Percentiles rank a stretch among this genome's conserved stretches.
phyloP scores from a whole-genome alignment of 2,329 filamentous ascomycete genomes.

The Gnomoniopsis sp. region DNA sequence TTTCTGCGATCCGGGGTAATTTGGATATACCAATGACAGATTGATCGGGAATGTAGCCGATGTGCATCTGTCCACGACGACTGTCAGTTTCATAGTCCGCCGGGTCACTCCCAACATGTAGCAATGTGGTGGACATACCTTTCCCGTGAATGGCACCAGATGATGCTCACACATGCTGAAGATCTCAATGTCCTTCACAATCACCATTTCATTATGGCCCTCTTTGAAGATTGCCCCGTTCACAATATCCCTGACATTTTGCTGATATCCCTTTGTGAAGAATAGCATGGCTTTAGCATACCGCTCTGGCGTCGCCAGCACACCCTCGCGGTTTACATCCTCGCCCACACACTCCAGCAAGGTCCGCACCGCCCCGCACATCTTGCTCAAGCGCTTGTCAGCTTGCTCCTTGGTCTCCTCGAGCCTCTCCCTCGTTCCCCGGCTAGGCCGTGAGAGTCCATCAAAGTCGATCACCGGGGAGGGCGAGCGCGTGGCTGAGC shows the following conservation, averaged over 20 bases:
- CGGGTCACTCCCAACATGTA: not conserved
- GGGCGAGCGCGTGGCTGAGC: conserved; percentile 38
- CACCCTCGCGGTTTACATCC: conserved; percentile 62
- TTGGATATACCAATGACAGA: conserved; percentile 95
- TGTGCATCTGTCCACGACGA: conserved; percentile 77
- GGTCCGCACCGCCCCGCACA: conserved; percentile 61
- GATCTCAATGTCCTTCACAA: conserved; percentile 95
- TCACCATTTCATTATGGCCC: conserved; percentile 94
- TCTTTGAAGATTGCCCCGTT: conserved; percentile 95
- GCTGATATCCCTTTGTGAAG: conserved; percentile 95
- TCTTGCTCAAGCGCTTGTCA: conserved; percentile 50
- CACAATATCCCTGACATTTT: conserved; percentile 87
- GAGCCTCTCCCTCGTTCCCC: conserved; percentile 61
- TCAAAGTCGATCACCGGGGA: conserved; percentile 60
- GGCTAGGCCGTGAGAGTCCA: conserved; percentile 56
- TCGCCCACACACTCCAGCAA: conserved; percentile 68
- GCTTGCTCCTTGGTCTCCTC: conserved; percentile 54
- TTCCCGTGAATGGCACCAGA: conserved; percentile 92
- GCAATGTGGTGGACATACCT: conserved; percentile 51
- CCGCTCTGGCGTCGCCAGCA: conserved; percentile 70
- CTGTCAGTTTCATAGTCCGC: not conserved
- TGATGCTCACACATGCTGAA: conserved; percentile 97
- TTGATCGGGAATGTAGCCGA: conserved; percentile 91
- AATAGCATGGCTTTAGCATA: conserved; percentile 95
- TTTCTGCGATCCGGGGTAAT: conserved; percentile 90